phyloP scores from a whole-genome alignment of 306 rosid species.

The Prosopis cineraria region DNA sequence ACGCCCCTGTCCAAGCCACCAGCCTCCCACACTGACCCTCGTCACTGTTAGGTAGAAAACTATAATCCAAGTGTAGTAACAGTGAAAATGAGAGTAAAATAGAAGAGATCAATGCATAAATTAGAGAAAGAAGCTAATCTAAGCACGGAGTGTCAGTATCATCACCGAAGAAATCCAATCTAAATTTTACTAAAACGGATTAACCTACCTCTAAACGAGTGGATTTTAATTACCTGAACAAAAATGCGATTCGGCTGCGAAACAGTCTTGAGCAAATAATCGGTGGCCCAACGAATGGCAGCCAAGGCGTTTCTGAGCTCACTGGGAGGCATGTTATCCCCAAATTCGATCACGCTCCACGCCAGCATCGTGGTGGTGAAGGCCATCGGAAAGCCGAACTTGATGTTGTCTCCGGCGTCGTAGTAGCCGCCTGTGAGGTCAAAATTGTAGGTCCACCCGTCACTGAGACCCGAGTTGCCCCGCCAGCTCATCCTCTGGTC shows the following conservation, averaged over 20 bases:
- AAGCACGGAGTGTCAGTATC: neutral
- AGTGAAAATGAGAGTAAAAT: neutral
- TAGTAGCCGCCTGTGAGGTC: constrained; percentile 95
- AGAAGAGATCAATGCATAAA: neutral
- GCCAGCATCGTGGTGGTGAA: constrained; percentile 92
- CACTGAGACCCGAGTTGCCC: constrained; percentile 65
- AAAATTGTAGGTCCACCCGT: constrained; percentile 66
- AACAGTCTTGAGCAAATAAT: constrained; percentile 79
- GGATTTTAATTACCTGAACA: constrained; percentile 59
- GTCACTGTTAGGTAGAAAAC: neutral
- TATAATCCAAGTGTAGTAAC: neutral
- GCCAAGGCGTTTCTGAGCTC: constrained; percentile 62
- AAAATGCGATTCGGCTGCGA: constrained; percentile 88
- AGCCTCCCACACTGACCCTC: neutral
- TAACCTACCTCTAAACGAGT: neutral
- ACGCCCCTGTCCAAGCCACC: neutral
- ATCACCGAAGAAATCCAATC: neutral
- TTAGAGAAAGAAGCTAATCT: neutral
- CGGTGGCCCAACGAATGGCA: constrained; percentile 87
- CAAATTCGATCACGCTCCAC: constrained; percentile 93
- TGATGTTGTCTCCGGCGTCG: constrained; percentile 93
- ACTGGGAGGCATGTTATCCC: constrained; percentile 69
- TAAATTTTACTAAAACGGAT: neutral
- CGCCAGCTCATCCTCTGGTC: constrained; percentile 76
- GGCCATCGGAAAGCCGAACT: constrained; percentile 93